Percentiles rank a stretch among this genome's conserved stretches.
Evolutionary conservation across 192 early-diverging fungal genomes (phyloP).

Genomic region (Coemansia sp.): DNA sequence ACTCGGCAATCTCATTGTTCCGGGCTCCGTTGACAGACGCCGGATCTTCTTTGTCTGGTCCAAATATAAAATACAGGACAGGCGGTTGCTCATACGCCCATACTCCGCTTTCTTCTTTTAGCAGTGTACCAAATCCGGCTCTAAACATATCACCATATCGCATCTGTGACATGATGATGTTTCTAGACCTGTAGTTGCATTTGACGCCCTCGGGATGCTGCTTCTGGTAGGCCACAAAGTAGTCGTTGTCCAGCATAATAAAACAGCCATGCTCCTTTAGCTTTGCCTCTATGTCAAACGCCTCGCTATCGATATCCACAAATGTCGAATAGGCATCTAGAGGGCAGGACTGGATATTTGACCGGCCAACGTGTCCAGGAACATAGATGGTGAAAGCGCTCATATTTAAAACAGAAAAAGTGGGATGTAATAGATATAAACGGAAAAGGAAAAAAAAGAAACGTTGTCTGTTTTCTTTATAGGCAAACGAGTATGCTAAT

Average conservation of each 20-base stretch:
- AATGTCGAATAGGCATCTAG: not conserved
- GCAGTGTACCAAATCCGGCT: not conserved
- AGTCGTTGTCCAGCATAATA: not conserved
- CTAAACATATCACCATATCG: too few relatives aligned
- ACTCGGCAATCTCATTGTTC: not conserved
- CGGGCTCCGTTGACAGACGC: not conserved
- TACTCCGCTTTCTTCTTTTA: not conserved
- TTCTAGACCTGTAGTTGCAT: not conserved
- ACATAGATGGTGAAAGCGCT: not conserved
- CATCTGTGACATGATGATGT: not conserved
- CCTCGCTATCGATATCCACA: not conserved
- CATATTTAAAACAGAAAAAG: not conserved
- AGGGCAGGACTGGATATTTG: not conserved
- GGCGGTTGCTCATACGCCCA: not conserved
- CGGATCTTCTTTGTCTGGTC: not conserved
- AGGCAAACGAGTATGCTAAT: too few relatives aligned
- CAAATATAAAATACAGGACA: not conserved
- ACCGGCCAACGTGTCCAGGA: not conserved
- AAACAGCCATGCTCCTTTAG: not conserved
- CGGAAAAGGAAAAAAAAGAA: too few relatives aligned
- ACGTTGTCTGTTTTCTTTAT: too few relatives aligned
- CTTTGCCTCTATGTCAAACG: not conserved
- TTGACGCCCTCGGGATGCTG: not conserved
- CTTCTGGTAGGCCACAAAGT: not conserved
- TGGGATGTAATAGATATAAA: too few relatives aligned